phyloP scores from a whole-genome alignment of 192 early-diverging fungal species.

The Umbelopsis sp. region DNA sequence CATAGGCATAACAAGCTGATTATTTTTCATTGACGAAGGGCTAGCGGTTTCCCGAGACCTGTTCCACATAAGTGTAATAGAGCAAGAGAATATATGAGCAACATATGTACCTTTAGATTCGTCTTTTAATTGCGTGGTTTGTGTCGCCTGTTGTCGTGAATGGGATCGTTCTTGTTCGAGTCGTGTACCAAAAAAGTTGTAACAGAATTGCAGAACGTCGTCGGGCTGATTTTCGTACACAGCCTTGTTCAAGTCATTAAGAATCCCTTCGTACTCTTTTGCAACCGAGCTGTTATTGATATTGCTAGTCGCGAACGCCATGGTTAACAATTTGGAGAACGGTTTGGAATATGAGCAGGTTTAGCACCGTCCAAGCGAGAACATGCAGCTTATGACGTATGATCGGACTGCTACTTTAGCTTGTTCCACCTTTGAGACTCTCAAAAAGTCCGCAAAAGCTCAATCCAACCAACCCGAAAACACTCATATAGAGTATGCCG shows the following conservation, averaged over 20 bases:
- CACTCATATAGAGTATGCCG: background rate
- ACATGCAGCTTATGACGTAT: slow-evolving; percentile 1
- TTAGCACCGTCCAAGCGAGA: slow-evolving; percentile 6
- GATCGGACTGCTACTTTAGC: background rate
- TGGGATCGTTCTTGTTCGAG: slow-evolving; percentile 74
- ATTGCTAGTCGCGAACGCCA: slow-evolving; percentile 5
- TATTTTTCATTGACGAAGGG: too few species aligned
- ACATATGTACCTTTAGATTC: background rate
- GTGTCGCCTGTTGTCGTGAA: slow-evolving; percentile 2
- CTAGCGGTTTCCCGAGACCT: too few species aligned
- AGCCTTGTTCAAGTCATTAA: slow-evolving; percentile 84
- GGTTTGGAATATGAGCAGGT: background rate
- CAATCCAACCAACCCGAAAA: background rate
- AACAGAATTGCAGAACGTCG: slow-evolving; percentile 92
- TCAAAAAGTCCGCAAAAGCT: slow-evolving; percentile 2
- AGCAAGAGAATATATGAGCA: too few species aligned
- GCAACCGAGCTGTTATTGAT: background rate
- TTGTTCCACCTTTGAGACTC: background rate
- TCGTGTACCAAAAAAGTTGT: slow-evolving; percentile 84
- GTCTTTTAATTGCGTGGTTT: background rate
- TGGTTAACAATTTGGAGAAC: background rate
- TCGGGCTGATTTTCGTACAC: slow-evolving; percentile 77
- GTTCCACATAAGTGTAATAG: too few species aligned
- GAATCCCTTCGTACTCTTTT: slow-evolving; percentile 57
- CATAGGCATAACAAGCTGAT: too few species aligned